phyloP scores from a whole-genome alignment of 768 basidiomycete genomes.

The Pluteus cervinus region DNA sequence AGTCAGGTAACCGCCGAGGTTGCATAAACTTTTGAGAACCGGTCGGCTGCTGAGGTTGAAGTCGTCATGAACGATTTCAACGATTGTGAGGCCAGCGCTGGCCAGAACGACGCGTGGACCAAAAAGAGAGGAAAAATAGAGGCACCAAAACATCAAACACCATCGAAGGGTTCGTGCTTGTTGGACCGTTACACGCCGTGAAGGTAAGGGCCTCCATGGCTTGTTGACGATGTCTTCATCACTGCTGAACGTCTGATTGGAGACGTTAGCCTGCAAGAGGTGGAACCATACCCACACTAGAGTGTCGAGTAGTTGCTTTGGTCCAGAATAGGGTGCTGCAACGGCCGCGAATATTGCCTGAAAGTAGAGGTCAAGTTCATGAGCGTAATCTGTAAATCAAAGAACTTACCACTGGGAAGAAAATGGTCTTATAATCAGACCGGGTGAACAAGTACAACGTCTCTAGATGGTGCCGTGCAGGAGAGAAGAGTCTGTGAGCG shows the following conservation, averaged over 20 bases:
- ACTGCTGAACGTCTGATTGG: slow-evolving; percentile 28
- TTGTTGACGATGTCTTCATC: no score
- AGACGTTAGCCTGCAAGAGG: slow-evolving; percentile 24
- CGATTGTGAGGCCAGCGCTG: slow-evolving; percentile 16
- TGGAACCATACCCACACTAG: slow-evolving; percentile 24
- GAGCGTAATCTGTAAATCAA: no score
- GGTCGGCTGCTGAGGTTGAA: slow-evolving; percentile 16
- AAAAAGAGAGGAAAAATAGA: slow-evolving; percentile 15
- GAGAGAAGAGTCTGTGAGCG: no score
- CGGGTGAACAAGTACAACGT: slow-evolving; percentile 17
- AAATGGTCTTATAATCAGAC: slow-evolving; percentile 26
- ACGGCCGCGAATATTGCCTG: no score
- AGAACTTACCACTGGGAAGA: slow-evolving; percentile 29
- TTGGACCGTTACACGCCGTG: slow-evolving; percentile 20
- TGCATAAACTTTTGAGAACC: slow-evolving; percentile 23
- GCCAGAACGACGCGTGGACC: slow-evolving; percentile 10
- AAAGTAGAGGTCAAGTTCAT: no score
- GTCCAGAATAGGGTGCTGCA: no score
- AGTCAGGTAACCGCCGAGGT: slow-evolving; percentile 22
- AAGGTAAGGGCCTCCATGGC: slow-evolving; percentile 31
- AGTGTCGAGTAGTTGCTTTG: neutral
- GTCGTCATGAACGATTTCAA: slow-evolving; percentile 24
- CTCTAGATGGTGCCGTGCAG: no score
- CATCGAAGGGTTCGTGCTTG: slow-evolving; percentile 22
- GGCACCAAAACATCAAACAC: slow-evolving; percentile 21